These are phyloP conservation scores for Alternaria brassicae DNA, from an alignment of 2,329 filamentous ascomycete genomes.

Conservation along the genomic window DNA sequence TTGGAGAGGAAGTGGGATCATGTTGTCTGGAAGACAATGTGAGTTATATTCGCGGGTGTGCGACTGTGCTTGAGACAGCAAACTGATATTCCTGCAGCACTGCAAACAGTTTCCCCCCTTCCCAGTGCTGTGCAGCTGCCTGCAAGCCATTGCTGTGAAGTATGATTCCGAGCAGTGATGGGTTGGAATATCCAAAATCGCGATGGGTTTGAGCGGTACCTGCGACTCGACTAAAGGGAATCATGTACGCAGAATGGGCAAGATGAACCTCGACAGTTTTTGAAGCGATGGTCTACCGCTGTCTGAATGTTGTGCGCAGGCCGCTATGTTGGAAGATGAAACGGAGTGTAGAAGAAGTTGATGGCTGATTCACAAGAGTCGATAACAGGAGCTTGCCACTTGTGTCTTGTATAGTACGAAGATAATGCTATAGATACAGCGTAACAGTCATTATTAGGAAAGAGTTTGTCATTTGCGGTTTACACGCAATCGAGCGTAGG, in stretches of 20 bases:
- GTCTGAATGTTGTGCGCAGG: background rate
- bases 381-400: background rate
- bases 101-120: slow-evolving; percentile 9
- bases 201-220: background rate
- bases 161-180: background rate
- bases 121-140: background rate
- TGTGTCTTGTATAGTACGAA: background rate
- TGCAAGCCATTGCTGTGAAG: background rate
- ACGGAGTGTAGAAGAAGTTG: background rate
- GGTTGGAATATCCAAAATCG: background rate
- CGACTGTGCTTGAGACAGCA: slow-evolving; percentile 22
- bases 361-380: background rate
- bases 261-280: background rate
- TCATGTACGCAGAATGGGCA: too few relatives aligned
- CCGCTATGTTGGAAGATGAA: background rate
- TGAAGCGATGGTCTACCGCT: background rate
- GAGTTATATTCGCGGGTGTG: slow-evolving; percentile 4
- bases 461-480: background rate
- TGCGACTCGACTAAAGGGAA: background rate
- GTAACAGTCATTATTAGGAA: background rate
- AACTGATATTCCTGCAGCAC: slow-evolving; percentile 10
- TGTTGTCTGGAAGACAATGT: background rate
- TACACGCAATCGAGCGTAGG: background rate
- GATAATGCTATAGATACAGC: background rate
- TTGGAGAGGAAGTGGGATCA: background rate